Base-by-base conservation (phyloP, 2,329 filamentous ascomycete species). In the Mycosphaerella sp. region DNA sequence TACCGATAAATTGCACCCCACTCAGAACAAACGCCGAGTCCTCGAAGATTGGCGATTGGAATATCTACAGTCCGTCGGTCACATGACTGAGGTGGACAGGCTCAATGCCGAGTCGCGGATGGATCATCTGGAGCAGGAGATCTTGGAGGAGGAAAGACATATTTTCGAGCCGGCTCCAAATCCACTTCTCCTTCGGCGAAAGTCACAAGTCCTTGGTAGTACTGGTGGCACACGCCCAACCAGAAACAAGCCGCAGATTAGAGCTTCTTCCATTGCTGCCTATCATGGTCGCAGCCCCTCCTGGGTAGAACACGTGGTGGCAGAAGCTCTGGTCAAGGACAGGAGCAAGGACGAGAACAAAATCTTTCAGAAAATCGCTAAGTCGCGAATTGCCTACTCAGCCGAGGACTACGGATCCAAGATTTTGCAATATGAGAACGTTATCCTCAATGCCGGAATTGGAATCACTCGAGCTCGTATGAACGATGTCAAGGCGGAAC, bases 401-500 rank as follows among this genome's bases (percentile, higher is more conserved):
- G 14, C 45, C 29, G 48, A 26, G 11, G 6, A 44, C 32, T 45
- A 43, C 14, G 48, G 44, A 32, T 31, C 43, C 40, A 36, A 38
- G 38, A 58, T 60, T 26, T 23, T 21, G 4, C 8, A 10, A 10
- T 42, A 56, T 36, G 52, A 56, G 41, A 10, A 29, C 23, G 10
- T 12, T 8, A 55, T 60, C 56, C 23, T 56, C 34, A 46, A 56
- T 31, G 38, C 45, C 11, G 14, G 38, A 1, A 21, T 56, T 31
- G 53, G 26, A 29, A 29, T 60, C 41, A 46, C 55, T 10, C 43
- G 31, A 1, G 4, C 11, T 1, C 53, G 53, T 6, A 50, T 58
- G 55, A 32, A 54, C 43, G 49, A 54, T 31, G 46, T 60, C 48
- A 60, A 58, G 38, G 21, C 14, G 12, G 39, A 23, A n/a, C 32